phyloP scores from a whole-genome alignment of 352 stramenopile species.

The Phytophthora ohioensis region DNA sequence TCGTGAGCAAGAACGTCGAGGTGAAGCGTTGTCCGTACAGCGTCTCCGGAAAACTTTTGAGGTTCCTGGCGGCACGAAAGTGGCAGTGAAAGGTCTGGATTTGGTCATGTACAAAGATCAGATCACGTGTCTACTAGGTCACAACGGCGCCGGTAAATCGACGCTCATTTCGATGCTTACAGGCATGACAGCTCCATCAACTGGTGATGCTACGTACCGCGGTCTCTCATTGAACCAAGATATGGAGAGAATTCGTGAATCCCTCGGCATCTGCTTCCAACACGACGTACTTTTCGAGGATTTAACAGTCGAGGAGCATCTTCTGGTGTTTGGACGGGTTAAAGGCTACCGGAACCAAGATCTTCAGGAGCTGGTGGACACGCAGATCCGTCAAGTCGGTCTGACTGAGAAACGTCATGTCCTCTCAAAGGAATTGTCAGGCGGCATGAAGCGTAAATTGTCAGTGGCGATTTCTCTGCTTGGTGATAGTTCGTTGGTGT shows the following conservation, averaged over 20 bases:
- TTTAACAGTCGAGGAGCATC: constrained; percentile 73
- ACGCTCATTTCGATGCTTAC: constrained; percentile 92
- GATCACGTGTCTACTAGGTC: constrained; percentile 90
- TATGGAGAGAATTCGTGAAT: constrained; percentile 66
- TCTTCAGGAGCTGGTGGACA: constrained; percentile 33
- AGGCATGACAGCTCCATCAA: constrained; percentile 62
- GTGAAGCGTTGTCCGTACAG: constrained; percentile 43
- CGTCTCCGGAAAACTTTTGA: constrained; percentile 65
- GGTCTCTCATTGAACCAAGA: constrained; percentile 75
- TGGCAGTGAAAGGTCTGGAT: constrained; percentile 77
- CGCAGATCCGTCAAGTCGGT: constrained; percentile 54
- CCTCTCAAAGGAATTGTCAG: constrained; percentile 58
- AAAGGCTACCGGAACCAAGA: constrained; percentile 51
- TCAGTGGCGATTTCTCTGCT: constrained; percentile 90
- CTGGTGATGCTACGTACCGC: constrained; percentile 62
- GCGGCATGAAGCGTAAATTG: constrained; percentile 91
- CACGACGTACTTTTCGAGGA: constrained; percentile 77
- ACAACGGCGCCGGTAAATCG: constrained; percentile 92
- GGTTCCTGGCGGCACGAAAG: constrained; percentile 67
- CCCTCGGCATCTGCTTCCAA: constrained; percentile 79
- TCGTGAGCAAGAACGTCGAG: constrained; percentile 35
- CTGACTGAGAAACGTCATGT: constrained; percentile 57
- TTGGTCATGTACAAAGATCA: constrained; percentile 89
- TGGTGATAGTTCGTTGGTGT: constrained; percentile 78
- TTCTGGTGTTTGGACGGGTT: constrained; percentile 64